Evolutionary conservation across 805 yeast species (phyloP).

Genomic region (Clavispora phyllophila): DNA sequence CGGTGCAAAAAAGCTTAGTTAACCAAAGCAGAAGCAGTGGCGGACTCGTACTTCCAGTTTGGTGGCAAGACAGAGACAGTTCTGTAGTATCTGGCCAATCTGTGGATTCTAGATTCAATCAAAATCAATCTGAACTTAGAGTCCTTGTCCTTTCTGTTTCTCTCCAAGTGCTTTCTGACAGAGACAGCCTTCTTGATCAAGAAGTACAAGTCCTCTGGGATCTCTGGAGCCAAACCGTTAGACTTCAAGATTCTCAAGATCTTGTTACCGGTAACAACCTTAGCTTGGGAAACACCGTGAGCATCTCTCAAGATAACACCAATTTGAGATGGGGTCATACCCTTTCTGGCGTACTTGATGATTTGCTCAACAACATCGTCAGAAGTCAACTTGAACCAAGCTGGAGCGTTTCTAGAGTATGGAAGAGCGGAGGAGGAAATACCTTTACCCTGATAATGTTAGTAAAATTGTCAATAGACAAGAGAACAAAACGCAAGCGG

Average conservation of each 20-base stretch:
- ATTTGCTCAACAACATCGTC: conserved; percentile 97
- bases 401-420: conserved; percentile 97
- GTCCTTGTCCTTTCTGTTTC: conserved; percentile 99
- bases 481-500: background rate
- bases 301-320: conserved; percentile 99
- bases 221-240: conserved; percentile 99
- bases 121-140: conserved; percentile 99
- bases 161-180: conserved; percentile 99
- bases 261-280: conserved; percentile 98
- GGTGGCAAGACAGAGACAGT: conserved; percentile 98
- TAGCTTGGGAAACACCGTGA: conserved; percentile 98
- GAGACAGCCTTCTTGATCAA: conserved; percentile 99
- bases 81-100: conserved; percentile 99
- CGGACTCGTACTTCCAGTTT: conserved; percentile 99
- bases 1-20: conserved; percentile 55
- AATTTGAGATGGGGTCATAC: conserved; percentile 98
- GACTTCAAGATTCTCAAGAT: conserved; percentile 98
- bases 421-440: conserved; percentile 98
- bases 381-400: conserved; percentile 98
- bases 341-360: conserved; percentile 99
- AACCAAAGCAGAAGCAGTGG: conserved; percentile 99
- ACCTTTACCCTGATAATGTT: conserved; percentile 82
- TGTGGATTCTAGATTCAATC: conserved; percentile 99
- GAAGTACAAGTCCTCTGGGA: conserved; percentile 99
- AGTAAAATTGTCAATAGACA: conserved; percentile 6